A percentile compares a stretch with the other conserved stretches of the same genome.
phyloP scores from a whole-genome alignment of 257 asterid species.

The Verbascum thapsus region DNA sequence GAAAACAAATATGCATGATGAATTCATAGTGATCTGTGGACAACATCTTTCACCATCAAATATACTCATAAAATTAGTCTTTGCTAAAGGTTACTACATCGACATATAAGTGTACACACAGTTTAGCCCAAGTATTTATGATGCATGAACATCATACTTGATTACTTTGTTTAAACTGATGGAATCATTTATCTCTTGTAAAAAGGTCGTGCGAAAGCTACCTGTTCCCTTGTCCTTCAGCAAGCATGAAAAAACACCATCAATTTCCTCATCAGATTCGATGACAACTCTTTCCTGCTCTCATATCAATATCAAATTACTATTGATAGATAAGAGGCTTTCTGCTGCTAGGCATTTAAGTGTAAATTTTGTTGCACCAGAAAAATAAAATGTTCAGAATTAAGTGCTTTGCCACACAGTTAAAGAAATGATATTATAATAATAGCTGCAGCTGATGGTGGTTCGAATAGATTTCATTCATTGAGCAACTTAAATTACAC shows the following conservation, averaged over 20 bases:
- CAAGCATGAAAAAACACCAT: conserved; percentile 64
- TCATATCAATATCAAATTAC: conserved; percentile 36
- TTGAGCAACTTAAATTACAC: conserved; percentile 8
- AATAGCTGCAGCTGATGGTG: conserved; percentile 15
- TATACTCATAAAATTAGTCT: not conserved
- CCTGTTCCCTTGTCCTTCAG: conserved; percentile 65
- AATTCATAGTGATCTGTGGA: conserved; percentile 10
- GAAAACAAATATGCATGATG: conserved; percentile 3
- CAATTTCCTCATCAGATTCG: conserved; percentile 82
- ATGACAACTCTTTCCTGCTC: conserved; percentile 41
- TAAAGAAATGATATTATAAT: not conserved
- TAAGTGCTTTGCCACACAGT: conserved; percentile 6
- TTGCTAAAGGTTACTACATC: not conserved
- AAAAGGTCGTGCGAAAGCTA: conserved; percentile 26
- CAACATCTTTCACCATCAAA: conserved; percentile 12
- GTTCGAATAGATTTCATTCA: conserved; percentile 3
- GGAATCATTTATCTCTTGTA: conserved; percentile 16
- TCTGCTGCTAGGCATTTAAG: conserved; percentile 19
- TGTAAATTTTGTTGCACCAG: conserved; percentile 4
- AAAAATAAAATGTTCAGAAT: not conserved
- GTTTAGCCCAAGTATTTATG: not conserved
- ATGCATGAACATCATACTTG: not conserved
- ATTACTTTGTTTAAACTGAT: conserved; percentile 21
- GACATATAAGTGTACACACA: not conserved
- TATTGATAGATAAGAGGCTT: conserved; percentile 26